Evolutionary conservation across 2,329 filamentous ascomycete species (phyloP).

Genomic region (Ophiosphaerella korrae): DNA sequence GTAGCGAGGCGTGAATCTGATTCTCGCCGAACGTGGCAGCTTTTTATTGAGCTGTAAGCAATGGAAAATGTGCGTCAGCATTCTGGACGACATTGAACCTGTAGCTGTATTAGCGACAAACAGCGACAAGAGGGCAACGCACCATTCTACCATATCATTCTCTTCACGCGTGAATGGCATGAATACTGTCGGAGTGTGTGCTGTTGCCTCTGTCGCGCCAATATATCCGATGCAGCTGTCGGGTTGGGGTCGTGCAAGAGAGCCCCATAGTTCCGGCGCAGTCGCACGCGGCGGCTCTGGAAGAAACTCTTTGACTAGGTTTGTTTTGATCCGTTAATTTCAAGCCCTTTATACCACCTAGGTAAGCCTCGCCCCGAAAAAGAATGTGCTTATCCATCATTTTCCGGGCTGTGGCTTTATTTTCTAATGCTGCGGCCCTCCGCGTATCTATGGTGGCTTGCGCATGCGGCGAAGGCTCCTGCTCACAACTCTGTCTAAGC

Average conservation of each 20-base stretch:
- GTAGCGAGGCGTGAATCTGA: too few relatives aligned
- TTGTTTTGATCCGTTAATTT: conserved; percentile 18
- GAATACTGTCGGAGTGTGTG: neutral
- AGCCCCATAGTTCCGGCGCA: conserved; percentile 9
- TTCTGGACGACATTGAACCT: conserved; percentile 9
- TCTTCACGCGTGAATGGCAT: conserved; percentile 14
- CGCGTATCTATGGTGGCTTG: conserved; percentile 14
- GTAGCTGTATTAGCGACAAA: neutral
- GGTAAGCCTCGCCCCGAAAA: conserved; percentile 9
- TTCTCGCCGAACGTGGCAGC: too few relatives aligned
- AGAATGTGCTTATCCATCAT: conserved; percentile 19
- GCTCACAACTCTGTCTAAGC: too few relatives aligned
- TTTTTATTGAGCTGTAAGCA: conserved; percentile 12
- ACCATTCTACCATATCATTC: conserved; percentile 18
- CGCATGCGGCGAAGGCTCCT: conserved; percentile 5
- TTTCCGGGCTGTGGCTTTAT: conserved; percentile 14
- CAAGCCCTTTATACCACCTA: conserved; percentile 9
- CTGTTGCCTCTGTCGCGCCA: conserved; percentile 12
- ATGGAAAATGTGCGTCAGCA: conserved; percentile 15
- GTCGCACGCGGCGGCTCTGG: conserved; percentile 9
- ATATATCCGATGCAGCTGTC: conserved; percentile 20
- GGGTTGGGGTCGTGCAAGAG: conserved; percentile 13
- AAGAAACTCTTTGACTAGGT: conserved; percentile 12
- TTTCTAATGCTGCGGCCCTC: conserved; percentile 16
- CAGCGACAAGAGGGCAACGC: neutral